Base-by-base conservation (phyloP, 495 filamentous ascomycete species). In the Tuber umbilicatum region DNA sequence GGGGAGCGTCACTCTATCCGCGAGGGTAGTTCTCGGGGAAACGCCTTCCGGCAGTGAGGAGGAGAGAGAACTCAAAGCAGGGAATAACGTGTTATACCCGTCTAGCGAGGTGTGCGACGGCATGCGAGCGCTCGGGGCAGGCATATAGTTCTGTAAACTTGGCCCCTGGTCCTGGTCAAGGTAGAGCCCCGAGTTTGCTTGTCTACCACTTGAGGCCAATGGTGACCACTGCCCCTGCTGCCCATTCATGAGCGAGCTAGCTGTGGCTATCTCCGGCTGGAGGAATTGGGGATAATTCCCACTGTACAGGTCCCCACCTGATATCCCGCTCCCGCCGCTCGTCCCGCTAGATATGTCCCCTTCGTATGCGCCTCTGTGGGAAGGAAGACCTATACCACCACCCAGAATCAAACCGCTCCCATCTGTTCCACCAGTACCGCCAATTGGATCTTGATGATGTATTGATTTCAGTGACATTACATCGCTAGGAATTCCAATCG, bases 11-110 rank as follows among this genome's bases (percentile, higher is more conserved):
- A 78, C 77, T 38, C 78, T 78, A 50, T 77, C 75, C 10, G 45
- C 69, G 12, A 71, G 55, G 10, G 73, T 38, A 35, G 68, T 69
- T 23, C 75, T 75, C 35, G 72, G 73, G 21, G 79, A 81, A 64
- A 70, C 55, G 21, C 79, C 75, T 23, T 81, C 79, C 21, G 80
- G 79, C 37, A 81, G 79, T 7, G 79, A 79, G 35, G 75, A 76
- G 1, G 80, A 81, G 1, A 81, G 70, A 10, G 79, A 81, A 7
- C 40, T 69, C 7, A 81, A 60, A 14, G 79, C 80, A 12, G 80
- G 80, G 64, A 81, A 81, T 19, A 78, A 76, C 19, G 73, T 68
- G 21, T 71, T 71, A 68, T 76, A 81, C 5, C 69, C 73, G 43
- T 80, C 80, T 21, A 78, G 39, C 0, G 75, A 45, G 40, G 67